These are phyloP conservation scores for Linderniella brevidens DNA, from an alignment of 257 asterid genomes.

Conservation along the genomic window DNA sequence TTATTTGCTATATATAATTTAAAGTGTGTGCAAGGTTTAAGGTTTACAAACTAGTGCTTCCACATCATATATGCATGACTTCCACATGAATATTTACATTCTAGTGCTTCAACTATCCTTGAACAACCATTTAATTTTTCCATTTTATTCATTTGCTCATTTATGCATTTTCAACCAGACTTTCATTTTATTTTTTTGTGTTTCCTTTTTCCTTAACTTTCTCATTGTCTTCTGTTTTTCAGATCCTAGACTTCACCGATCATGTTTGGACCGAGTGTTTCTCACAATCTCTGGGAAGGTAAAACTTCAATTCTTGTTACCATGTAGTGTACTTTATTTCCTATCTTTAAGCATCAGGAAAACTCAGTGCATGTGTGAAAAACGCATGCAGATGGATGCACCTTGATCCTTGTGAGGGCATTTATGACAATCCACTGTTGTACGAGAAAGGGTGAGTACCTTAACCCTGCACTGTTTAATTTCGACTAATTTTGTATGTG, in stretches of 20 bases:
- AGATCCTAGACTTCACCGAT: constrained; percentile 86
- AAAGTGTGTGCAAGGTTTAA: too few species aligned
- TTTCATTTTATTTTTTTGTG: neutral
- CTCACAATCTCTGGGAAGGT: constrained; percentile 68
- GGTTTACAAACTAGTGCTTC: too few species aligned
- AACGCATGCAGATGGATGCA: constrained; percentile 90
- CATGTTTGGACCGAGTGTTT: constrained; percentile 99
- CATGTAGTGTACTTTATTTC: constrained; percentile 9
- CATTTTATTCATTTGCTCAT: too few species aligned
- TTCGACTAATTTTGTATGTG: constrained; percentile 8
- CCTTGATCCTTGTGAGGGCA: constrained; percentile 98
- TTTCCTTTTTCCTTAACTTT: constrained; percentile 11
- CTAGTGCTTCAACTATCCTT: too few species aligned
- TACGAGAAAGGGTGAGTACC: constrained; percentile 84
- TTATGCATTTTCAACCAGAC: neutral
- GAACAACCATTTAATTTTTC: too few species aligned
- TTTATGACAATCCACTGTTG: constrained; percentile 73
- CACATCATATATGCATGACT: too few species aligned
- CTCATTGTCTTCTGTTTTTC: neutral
- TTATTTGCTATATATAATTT: neutral
- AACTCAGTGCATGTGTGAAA: constrained; percentile 5
- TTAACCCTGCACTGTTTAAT: constrained; percentile 8
- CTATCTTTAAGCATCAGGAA: constrained; percentile 8
- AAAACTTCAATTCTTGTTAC: constrained; percentile 13
- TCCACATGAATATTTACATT: too few species aligned